Conservation (phyloP, 1,284 basidiomycete genomes). For the Cryptococcus sp. region DNA sequence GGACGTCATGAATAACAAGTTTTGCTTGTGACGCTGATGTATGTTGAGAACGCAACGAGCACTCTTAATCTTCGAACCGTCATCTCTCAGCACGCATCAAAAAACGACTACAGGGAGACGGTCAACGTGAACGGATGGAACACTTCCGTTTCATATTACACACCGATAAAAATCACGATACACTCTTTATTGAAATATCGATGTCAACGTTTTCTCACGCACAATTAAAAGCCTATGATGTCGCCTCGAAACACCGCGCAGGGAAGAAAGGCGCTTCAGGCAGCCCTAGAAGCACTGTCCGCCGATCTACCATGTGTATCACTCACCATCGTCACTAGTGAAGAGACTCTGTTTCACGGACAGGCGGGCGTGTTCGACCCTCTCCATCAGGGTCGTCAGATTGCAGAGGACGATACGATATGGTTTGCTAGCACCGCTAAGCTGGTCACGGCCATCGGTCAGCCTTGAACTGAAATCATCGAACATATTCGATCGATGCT, state of each 20-base stretch:
- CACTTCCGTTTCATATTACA: too few species aligned
- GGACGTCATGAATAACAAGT: too few species aligned
- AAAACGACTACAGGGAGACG: too few species aligned
- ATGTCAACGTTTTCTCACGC: too few species aligned
- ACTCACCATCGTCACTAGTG: neutral
- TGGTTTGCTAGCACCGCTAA: conserved; percentile 44
- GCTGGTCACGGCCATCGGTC: conserved; percentile 36
- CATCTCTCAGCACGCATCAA: too few species aligned
- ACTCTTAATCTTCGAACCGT: too few species aligned
- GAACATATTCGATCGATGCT: neutral
- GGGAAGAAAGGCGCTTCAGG: neutral
- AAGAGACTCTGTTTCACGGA: neutral
- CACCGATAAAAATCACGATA: too few species aligned
- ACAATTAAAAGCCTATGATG: neutral
- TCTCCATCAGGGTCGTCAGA: neutral
- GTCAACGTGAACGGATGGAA: too few species aligned
- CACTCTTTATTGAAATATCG: too few species aligned
- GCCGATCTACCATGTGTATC: neutral
- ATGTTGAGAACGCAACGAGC: too few species aligned
- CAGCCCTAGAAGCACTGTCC: neutral
- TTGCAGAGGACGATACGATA: conserved; percentile 24
- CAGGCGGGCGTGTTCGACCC: neutral
- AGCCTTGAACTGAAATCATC: neutral
- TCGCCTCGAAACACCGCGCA: neutral
- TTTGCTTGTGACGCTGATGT: too few species aligned